Evolutionary conservation across 202 grass and related monocot species (phyloP).

Genomic region (Elaeis oleifera): DNA sequence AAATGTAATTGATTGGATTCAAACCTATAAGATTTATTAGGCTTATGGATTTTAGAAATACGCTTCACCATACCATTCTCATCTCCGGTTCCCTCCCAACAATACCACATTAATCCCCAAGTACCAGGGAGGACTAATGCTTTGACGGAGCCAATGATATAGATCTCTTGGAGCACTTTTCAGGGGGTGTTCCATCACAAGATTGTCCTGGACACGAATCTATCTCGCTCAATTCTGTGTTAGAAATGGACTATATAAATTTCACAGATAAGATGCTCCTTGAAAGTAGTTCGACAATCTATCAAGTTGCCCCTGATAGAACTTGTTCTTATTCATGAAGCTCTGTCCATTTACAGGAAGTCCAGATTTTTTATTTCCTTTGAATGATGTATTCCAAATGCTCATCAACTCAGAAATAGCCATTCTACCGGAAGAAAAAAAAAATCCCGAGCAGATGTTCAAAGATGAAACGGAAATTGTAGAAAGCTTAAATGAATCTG

Average conservation of each 20-base stretch:
- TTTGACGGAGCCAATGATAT: conserved; percentile 6
- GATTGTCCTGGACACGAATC: conserved; percentile 31
- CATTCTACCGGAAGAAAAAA: background rate
- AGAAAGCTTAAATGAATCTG: conserved; percentile 53
- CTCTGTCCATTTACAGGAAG: conserved; percentile 58
- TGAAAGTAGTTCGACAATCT: conserved; percentile 55
- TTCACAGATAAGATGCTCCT: conserved; percentile 53
- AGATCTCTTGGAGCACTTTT: conserved; percentile 56
- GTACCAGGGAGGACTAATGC: no score
- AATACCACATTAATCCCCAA: no score
- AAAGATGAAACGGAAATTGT: conserved; percentile 38
- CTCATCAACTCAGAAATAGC: conserved; percentile 41
- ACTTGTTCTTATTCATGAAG: conserved; percentile 49
- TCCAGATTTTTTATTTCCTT: conserved; percentile 58
- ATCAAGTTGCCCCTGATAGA: conserved; percentile 56
- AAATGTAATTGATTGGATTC: no score
- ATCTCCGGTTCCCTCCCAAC: no score
- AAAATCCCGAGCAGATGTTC: conserved; percentile 43
- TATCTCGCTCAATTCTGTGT: conserved; percentile 36
- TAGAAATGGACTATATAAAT: conserved; percentile 71
- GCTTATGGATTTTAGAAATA: no score
- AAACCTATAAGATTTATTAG: no score
- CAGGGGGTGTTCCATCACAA: conserved; percentile 30
- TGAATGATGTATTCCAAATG: conserved; percentile 42
- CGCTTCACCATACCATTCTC: no score